These are phyloP conservation scores for Wickerhamiella lipophila DNA, from an alignment of 805 yeast species.

Conservation along the genomic window DNA sequence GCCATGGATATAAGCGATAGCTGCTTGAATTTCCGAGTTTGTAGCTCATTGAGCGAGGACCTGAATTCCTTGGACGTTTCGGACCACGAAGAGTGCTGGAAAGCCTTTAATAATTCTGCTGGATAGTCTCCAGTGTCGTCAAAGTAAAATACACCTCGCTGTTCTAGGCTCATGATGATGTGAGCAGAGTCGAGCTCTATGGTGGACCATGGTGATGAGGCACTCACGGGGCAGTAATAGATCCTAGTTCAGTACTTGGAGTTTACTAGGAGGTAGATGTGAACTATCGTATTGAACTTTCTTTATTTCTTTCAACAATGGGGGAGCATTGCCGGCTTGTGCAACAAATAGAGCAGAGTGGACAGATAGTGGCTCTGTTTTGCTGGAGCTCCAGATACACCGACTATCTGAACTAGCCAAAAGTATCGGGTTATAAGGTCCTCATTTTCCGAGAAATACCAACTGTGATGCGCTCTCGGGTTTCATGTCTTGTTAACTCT, in stretches of 20 bases:
- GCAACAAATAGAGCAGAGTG: too few relatives aligned
- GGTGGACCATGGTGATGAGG: too few relatives aligned
- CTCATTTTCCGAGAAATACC: too few relatives aligned
- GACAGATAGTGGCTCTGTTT: too few relatives aligned
- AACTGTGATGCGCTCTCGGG: neutral
- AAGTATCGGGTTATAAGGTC: too few relatives aligned
- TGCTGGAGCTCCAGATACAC: neutral
- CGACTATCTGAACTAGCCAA: neutral
- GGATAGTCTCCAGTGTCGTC: neutral
- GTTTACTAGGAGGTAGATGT: too few relatives aligned
- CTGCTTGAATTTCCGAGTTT: constrained; percentile 5
- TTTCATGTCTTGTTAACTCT: neutral
- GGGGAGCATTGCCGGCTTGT: too few relatives aligned
- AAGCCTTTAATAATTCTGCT: neutral
- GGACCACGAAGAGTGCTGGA: neutral
- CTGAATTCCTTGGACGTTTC: neutral
- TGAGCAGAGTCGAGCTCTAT: neutral
- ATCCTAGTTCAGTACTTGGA: too few relatives aligned
- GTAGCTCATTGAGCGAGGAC: neutral
- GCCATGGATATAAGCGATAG: constrained; percentile 9
- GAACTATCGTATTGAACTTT: too few relatives aligned
- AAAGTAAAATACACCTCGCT: constrained; percentile 10
- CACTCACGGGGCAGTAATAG: too few relatives aligned
- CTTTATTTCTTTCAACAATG: too few relatives aligned
- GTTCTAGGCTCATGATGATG: constrained; percentile 7